Conservation (phyloP, 768 basidiomycete species). For the Termitomyces heimii region DNA sequence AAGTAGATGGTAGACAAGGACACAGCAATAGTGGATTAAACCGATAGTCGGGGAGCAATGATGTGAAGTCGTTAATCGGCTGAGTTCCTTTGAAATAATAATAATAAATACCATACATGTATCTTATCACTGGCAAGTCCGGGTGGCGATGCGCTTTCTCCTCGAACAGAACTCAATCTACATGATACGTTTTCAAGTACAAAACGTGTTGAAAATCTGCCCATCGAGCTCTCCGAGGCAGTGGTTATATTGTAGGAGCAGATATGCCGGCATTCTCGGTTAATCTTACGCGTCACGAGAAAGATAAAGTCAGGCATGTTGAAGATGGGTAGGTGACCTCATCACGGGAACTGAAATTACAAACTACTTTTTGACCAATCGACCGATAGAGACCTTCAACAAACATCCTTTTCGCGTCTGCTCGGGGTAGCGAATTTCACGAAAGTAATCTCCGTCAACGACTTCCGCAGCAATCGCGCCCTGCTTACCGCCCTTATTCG, state of each 20-base stretch:
- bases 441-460: constrained; percentile 1
- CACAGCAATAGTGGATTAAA: constrained; percentile 6
- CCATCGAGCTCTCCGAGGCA: not conserved
- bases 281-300: not conserved
- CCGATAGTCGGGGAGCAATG: not conserved
- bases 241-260: not conserved
- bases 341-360: not conserved
- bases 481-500: constrained; percentile 2
- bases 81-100: not conserved
- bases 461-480: constrained; percentile 6
- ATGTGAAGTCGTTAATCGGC: not conserved
- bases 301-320: not conserved
- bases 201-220: not conserved
- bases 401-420: constrained; percentile 3
- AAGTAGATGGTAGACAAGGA: constrained; percentile 11
- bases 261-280: not conserved
- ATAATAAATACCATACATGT: not conserved
- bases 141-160: constrained; percentile 1
- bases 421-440: constrained; percentile 2
- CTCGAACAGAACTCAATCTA: not conserved
- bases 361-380: not conserved
- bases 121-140: not conserved
- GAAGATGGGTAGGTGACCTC: not conserved
- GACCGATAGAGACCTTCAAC: not conserved
- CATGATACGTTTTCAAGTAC: not conserved